Evolutionary conservation across 176 grass and related monocot species (phyloP), one percentile per base, ranked within the genome.

Genomic region (Carex myosuroides): DNA sequence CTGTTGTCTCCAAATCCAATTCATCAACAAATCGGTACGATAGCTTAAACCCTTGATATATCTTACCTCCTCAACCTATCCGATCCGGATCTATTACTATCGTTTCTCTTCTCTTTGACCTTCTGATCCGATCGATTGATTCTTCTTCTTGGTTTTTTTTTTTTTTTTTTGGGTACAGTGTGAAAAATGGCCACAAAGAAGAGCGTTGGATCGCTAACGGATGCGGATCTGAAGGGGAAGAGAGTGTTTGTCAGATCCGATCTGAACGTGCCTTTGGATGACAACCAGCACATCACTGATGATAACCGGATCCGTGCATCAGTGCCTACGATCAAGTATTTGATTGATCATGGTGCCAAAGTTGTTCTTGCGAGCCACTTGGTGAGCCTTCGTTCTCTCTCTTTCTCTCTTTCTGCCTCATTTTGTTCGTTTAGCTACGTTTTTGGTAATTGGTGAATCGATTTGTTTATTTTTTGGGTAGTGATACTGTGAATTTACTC

Each of bases 251-350:
- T 98, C 76, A 84, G 95, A 39, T 86, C 92, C 79, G 95, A 98
- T 92, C 91, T 98, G 60, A 98, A 98, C 88, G 95, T 98, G 42
- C 95, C 95, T 66, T 87, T 98, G 58, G 95, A 98, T 37, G 95
- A 98, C 2, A 88, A 83, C 42, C 95, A 91, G 88, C 91, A 93
- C 53, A 95, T 98, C 93, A 98, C 92, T 79, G 95, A 98, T 29
- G 95, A 98, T 87, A 95, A 80, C 85, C 89, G 92, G 84, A 89
- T 98, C 88, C 92, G 95, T 33, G 92, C 95, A 0, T 92, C 95
- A 35, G 86, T 98, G 39, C 95, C 92, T 18, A 98, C 95, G 39
- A 69, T 98, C 88, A 98, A 95, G 92, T 93, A 88, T 79, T 87
- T 98, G 84, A 85, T 86, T 69, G 79, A 89, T 68, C 92, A 90